These are phyloP conservation scores for Cercophora newfieldiana DNA, from an alignment of 495 filamentous ascomycete species.

Conservation along the genomic window DNA sequence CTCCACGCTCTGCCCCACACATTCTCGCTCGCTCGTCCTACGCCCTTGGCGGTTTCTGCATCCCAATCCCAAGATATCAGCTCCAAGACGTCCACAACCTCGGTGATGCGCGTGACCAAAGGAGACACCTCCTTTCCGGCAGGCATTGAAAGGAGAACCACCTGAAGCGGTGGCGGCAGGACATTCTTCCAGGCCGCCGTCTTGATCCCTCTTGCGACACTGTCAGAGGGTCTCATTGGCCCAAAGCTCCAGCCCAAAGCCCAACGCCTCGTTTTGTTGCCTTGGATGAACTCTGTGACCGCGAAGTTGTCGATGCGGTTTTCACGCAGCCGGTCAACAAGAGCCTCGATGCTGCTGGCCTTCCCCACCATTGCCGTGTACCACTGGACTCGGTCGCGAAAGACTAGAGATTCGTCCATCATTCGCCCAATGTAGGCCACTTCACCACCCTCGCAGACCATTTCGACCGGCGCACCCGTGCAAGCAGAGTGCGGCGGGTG, in stretches of 20 bases:
- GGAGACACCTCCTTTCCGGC: constrained; percentile 10
- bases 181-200: constrained; percentile 58
- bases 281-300: constrained; percentile 77
- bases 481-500: constrained; percentile 73
- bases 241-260: constrained; percentile 84
- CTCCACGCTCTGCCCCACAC: constrained; percentile 55
- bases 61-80: constrained; percentile 51
- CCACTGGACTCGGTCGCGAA: constrained; percentile 70
- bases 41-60: constrained; percentile 27
- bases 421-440: constrained; percentile 74
- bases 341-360: constrained; percentile 62
- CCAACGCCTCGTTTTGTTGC: constrained; percentile 81
- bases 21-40: constrained; percentile 43
- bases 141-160: constrained; percentile 21
- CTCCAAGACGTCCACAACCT: constrained; percentile 55
- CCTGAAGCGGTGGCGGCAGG: constrained; percentile 56
- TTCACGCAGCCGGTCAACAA: constrained; percentile 62
- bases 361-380: constrained; percentile 93
- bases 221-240: constrained; percentile 62
- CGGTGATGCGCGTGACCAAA: constrained; percentile 21
- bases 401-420: constrained; percentile 66
- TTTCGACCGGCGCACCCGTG: constrained; percentile 80
- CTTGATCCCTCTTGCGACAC: constrained; percentile 56
- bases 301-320: constrained; percentile 74
- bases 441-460: constrained; percentile 86